Evolutionary conservation across 352 stramenopile genomes (phyloP), one percentile per base, ranked within the genome.

Genomic region (Bremia lactucae): DNA sequence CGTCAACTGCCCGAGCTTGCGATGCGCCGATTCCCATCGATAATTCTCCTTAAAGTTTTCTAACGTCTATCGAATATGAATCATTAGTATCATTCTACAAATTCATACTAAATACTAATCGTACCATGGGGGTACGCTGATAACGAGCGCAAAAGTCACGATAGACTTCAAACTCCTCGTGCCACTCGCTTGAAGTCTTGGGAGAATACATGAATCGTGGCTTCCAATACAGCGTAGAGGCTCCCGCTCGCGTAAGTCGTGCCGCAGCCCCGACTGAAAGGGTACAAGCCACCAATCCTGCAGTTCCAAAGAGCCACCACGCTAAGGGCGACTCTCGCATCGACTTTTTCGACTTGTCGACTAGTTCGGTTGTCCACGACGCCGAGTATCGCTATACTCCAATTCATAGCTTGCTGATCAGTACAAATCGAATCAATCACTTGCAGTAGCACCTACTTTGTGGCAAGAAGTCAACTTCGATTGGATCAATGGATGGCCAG

Each of bases 41-140:
- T 94, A 98, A 50, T 97, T 98, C 8, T 66, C 83, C 57, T 97
- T 96, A 55, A 99, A 99, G 15, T 98, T 94, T 0, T 97, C 89
- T 11, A 98, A 51, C 5, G 72, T 95, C 94, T 87, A 46, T 3
- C 31, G 19, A 16, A 36, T n/a, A n/a, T n/a, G n/a, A n/a, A n/a
- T n/a, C n/a, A n/a, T n/a, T n/a, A n/a, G n/a, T n/a, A n/a, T n/a
- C n/a, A n/a, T n/a, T n/a, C n/a, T n/a, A n/a, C n/a, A n/a, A n/a
- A n/a, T 24, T 31, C 2, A 2, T 1, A 2, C 5, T n/a, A 10
- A 6, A 8, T 22, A 14, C n/a, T 48, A 18, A 21, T 35, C 35
- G 20, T 46, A 88, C 64, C 67, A 83, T 82, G 5, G 64, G 58
- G n/a, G 62, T 68, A 16, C 87, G 87, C 61, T 97, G 89, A 49